phyloP scores from a whole-genome alignment of 2,329 filamentous ascomycete genomes.

The Tolypocladium ophioglossoides region DNA sequence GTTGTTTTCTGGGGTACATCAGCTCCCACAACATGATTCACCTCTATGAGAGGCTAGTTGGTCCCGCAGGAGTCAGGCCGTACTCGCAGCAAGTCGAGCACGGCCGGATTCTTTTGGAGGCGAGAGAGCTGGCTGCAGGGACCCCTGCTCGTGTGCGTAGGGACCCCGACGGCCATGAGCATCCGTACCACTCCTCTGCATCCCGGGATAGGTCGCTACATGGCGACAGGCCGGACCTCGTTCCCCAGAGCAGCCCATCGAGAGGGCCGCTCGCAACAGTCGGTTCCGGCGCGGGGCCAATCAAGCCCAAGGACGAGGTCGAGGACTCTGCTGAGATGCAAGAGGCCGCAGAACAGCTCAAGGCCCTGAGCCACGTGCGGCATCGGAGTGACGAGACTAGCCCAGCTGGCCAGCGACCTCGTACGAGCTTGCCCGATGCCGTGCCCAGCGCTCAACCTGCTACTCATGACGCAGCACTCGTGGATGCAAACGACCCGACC shows the following conservation, averaged over 20 bases:
- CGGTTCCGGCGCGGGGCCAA: constrained; percentile 7
- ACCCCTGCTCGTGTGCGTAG: constrained; percentile 17
- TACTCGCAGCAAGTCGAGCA: constrained; percentile 45
- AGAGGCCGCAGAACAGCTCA: constrained; percentile 56
- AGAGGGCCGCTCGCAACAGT: constrained; percentile 10
- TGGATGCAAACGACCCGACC: constrained; percentile 14
- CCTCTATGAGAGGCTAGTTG: constrained; percentile 49
- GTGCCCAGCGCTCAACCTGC: constrained; percentile 12
- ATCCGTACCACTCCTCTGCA: constrained; percentile 11
- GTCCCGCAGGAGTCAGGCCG: constrained; percentile 29
- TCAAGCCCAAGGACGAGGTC: constrained; percentile 23
- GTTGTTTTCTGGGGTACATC: constrained; percentile 54
- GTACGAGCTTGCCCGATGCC: constrained; percentile 29
- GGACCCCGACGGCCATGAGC: constrained; percentile 17
- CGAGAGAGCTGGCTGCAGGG: constrained; percentile 33
- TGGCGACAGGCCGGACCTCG: constrained; percentile 13
- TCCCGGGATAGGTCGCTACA: constrained; percentile 12
- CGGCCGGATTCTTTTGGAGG: constrained; percentile 44
- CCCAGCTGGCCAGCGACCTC: constrained; percentile 16
- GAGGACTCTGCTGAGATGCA: constrained; percentile 62
- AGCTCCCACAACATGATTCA: constrained; percentile 58
- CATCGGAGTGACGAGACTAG: constrained; percentile 37
- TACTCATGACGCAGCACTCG: constrained; percentile 25
- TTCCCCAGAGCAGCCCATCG: constrained; percentile 17
- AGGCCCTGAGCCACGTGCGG: constrained; percentile 53